phyloP scores from a whole-genome alignment of 331 rosid genomes.

The Rosa hybrid region DNA sequence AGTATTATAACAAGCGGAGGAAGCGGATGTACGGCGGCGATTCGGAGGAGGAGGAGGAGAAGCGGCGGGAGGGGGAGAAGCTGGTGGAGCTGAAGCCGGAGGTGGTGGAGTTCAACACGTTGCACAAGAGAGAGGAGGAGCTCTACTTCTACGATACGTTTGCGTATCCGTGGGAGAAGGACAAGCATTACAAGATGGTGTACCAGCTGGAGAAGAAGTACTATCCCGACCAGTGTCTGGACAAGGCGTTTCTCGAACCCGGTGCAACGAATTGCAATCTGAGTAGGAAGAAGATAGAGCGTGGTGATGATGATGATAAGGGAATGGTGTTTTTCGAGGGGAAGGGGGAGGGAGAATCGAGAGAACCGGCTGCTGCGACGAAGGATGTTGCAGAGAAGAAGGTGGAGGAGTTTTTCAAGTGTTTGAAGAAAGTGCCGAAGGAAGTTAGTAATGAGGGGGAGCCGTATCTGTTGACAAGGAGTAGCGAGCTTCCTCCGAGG shows the following conservation, averaged over 20 bases:
- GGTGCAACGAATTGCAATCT: slow-evolving; percentile 45
- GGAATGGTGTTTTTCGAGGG: slow-evolving; percentile 67
- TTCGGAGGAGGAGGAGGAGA: slow-evolving; percentile 62
- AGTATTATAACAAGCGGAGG: slow-evolving; percentile 72
- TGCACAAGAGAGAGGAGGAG: slow-evolving; percentile 85
- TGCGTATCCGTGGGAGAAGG: slow-evolving; percentile 91
- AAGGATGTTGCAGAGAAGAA: slow-evolving; percentile 60
- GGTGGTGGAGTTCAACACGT: slow-evolving; percentile 69
- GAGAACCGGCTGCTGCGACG: slow-evolving; percentile 11
- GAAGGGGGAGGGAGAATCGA: slow-evolving; percentile 24
- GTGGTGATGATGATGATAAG: slow-evolving; percentile 29
- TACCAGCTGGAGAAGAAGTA: slow-evolving; percentile 90
- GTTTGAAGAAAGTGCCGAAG: slow-evolving; percentile 69
- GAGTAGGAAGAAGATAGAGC: slow-evolving; percentile 31
- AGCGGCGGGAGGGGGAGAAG: slow-evolving; percentile 37
- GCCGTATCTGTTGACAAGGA: slow-evolving; percentile 74
- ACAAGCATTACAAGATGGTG: slow-evolving; percentile 90
- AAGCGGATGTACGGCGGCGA: slow-evolving; percentile 91
- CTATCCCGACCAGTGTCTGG: slow-evolving; percentile 77
- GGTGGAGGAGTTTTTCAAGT: slow-evolving; percentile 87
- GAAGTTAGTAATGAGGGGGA: slow-evolving; percentile 54
- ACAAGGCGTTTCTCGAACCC: slow-evolving; percentile 85
- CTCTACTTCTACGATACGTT: slow-evolving; percentile 73
- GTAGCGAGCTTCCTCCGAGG: slow-evolving; percentile 65
- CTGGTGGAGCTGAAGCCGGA: slow-evolving; percentile 82